phyloP scores from a whole-genome alignment of 2,329 filamentous ascomycete species.

The Epicoccum nigrum region DNA sequence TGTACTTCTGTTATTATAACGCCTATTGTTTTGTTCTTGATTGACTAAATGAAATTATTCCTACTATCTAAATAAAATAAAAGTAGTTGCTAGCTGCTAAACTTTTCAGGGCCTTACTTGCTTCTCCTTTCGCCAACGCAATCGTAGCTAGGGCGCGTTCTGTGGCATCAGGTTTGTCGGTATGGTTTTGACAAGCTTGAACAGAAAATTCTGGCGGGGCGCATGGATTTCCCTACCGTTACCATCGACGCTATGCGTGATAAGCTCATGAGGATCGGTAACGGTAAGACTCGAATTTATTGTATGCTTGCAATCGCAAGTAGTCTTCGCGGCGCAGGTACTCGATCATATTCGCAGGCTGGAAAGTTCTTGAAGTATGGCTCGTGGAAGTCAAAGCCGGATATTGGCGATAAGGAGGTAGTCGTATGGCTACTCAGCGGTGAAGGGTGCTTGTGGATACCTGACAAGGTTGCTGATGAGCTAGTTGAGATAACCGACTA shows the following conservation, averaged over 20 bases:
- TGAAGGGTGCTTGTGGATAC: conserved; percentile 66
- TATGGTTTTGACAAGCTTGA: conserved; percentile 61
- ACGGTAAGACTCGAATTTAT: conserved; percentile 75
- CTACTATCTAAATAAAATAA: too few species aligned
- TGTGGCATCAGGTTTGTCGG: not conserved
- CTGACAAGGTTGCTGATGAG: conserved; percentile 64
- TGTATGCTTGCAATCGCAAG: conserved; percentile 74
- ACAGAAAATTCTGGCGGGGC: conserved; percentile 69
- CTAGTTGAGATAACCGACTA: conserved; percentile 51
- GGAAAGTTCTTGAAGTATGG: conserved; percentile 76
- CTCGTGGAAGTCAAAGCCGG: conserved; percentile 52
- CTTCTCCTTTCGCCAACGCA: too few species aligned
- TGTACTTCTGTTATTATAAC: too few species aligned
- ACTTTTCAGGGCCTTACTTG: too few species aligned
- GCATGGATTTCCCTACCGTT: conserved; percentile 76
- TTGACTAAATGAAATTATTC: too few species aligned
- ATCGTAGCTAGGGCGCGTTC: not conserved
- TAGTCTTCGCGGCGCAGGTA: conserved; percentile 82
- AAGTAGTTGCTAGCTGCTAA: too few species aligned
- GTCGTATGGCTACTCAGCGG: conserved; percentile 66
- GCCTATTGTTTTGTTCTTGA: too few species aligned
- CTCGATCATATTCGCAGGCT: conserved; percentile 79
- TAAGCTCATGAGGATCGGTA: conserved; percentile 69
- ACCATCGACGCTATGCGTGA: conserved; percentile 76
- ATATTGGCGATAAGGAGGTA: conserved; percentile 56